Evolutionary conservation across 2,329 filamentous ascomycete species (phyloP), one percentile per base, ranked within the genome.

Genomic region (Trichoderma sp.): DNA sequence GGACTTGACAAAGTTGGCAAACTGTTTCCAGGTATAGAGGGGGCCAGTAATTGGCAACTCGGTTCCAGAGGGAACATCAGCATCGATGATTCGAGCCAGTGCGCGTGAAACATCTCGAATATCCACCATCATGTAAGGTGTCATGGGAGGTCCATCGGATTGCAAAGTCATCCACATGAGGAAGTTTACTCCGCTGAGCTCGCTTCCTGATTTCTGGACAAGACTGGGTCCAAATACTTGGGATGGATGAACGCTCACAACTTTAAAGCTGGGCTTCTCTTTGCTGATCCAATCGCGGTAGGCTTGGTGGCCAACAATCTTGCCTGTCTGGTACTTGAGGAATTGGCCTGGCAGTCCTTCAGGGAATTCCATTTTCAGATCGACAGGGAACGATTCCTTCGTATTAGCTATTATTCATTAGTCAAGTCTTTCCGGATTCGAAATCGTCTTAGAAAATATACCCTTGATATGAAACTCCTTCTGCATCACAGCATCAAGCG

Each of bases 101-200:
- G 62, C 62, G 3, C 21, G 27, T 24, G 62, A 65, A 6, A 65
- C 62, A 21, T 65, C 62, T 3, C 62, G 62, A 47, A 65, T 40
- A 47, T 65, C 62, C n/a, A 65, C 62, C 49, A 56, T 56, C 19
- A 65, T 8, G 52, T 56, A 65, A 7, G 62, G 62, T 2, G 62
- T 47, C 62, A 47, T 35, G 1, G 52, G 62, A 33, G 62, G 60
- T n/a, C 47, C 62, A 47, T 65, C 52, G 8, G 62, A 57, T 21
- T 65, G 62, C 13, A 65, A 53, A 56, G 52, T 65, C 52, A 43
- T 56, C 62, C 62, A 65, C 52, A 35, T 35, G 10, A 57, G 52
- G 35, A 47, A 57, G 21, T 65, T 82, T 4, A 65, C 62, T 47
- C 62, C 62, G 5, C 62, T 65, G 8, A 65, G 62, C 2, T 84